Conservation (phyloP, 495 filamentous ascomycete genomes). For the Aspergillus avenaceus region DNA sequence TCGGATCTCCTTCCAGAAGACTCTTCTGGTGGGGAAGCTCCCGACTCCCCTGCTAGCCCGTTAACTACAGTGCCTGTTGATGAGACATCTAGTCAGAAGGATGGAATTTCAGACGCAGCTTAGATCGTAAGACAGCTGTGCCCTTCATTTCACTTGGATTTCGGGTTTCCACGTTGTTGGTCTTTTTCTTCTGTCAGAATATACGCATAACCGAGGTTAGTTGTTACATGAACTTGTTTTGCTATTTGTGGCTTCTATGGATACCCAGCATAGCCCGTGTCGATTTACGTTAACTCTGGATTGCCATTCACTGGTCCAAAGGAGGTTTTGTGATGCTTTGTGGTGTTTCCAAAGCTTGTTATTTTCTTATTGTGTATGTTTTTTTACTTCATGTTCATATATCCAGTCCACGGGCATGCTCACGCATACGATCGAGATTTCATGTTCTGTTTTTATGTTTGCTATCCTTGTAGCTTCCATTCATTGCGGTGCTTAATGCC, state of each 20-base stretch:
- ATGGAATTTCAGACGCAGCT: background rate
- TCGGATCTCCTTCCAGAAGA: slow-evolving; percentile 26
- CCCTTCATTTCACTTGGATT: background rate
- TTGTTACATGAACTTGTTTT: slow-evolving; percentile 2
- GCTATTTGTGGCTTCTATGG: slow-evolving; percentile 29
- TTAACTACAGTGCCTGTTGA: slow-evolving; percentile 1
- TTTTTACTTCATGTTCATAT: slow-evolving; percentile 4
- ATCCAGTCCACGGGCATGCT: slow-evolving; percentile 13
- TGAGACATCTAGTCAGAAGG: background rate
- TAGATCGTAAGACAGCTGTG: slow-evolving; percentile 3
- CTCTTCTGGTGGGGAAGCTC: slow-evolving; percentile 31
- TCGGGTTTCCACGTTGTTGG: background rate
- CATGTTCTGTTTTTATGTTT: slow-evolving; percentile 3
- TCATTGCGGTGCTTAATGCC: too few species aligned
- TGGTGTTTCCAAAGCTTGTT: background rate
- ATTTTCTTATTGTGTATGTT: too few species aligned
- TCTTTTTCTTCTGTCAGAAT: background rate
- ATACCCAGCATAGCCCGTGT: slow-evolving; percentile 33
- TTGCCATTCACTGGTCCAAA: background rate
- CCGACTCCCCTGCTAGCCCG: slow-evolving; percentile 26
- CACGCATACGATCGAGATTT: slow-evolving; percentile 24
- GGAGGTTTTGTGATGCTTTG: background rate
- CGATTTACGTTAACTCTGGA: background rate
- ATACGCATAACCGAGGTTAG: background rate
- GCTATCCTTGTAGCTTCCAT: too few species aligned